A percentile compares a stretch with the other conserved stretches of the same genome.
These are phyloP conservation scores for Stipa capillata DNA, from an alignment of 176 grass and related monocot genomes.

Conservation along the genomic window DNA sequence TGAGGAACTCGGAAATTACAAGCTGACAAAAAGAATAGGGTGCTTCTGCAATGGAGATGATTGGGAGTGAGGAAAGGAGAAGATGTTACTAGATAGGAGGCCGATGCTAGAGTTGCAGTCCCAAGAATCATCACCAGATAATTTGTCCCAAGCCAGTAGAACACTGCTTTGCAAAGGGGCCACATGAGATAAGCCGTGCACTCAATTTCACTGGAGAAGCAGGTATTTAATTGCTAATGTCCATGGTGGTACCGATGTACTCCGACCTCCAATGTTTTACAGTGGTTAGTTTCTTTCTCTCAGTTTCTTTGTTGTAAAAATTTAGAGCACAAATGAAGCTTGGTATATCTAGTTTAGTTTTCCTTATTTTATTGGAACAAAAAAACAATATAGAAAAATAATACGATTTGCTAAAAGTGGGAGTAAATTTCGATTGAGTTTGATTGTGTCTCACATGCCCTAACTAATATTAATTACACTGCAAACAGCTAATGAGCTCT, in stretches of 20 bases:
- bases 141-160: constrained; percentile 55
- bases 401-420: background rate
- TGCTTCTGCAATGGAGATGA: background rate
- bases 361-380: background rate
- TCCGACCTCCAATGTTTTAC: background rate
- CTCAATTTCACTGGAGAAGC: background rate
- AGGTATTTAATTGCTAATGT: background rate
- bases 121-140: constrained; percentile 32
- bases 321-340: background rate
- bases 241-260: background rate
- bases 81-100: constrained; percentile 72
- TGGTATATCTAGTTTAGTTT: background rate
- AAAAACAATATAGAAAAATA: background rate
- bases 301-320: background rate
- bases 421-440: background rate
- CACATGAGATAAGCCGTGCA: background rate
- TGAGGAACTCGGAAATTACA: background rate
- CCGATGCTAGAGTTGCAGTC: constrained; percentile 22
- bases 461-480: background rate
- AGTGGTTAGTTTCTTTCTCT: background rate
- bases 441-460: background rate
- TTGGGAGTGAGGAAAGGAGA: background rate
- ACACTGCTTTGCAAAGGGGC: constrained; percentile 35
- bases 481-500: background rate
- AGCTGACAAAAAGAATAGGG: background rate